Evolutionary conservation across 2,329 filamentous ascomycete species (phyloP), one percentile per base, ranked within the genome.

Genomic region (Aspergillus sp.): DNA sequence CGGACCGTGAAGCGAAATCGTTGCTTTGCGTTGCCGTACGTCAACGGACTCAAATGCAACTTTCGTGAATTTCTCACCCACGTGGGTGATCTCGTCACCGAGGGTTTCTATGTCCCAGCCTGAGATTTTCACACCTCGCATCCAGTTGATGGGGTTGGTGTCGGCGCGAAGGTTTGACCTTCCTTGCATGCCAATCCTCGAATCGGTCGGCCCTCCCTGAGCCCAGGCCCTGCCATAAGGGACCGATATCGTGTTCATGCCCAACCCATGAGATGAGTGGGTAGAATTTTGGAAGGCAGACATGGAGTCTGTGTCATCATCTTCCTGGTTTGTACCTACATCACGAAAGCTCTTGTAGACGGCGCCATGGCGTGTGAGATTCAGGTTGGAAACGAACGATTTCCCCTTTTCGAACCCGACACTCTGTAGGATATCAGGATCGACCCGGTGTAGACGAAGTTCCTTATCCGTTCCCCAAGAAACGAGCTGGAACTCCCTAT

Each of bases 381-480:
- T 86, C 9, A 92, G 74, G 25, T 82, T 85, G 36, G 84, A 84
- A 5, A 80, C 80, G 17, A 87, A 82, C 3, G 80, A 79, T 47
- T 78, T 80, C 4, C 89, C 90, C 66, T 87, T 90, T 43, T 84
- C 77, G 66, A 89, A 88, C 3, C 89, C 90, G 14, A 95, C 87
- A 2, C 82, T 78, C 53, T 83, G 78, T 1, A 94, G 76, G 25
- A 86, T 76, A 21, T 84, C 76, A 1, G 83, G 75, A 38, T 89
- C 82, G 17, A 91, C 81, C 45, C 85, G 86, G 66, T 96, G 89
- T 23, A 97, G 78, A 45, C 88, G 86, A 25, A 97, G 77, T 64
- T 91, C 84, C 59, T 88, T 88, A 68, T 97, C 93, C 45, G 89
- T 87, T 21, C 91, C 91, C 92, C 92, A 97, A 0, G 92, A 92